phyloP scores from a whole-genome alignment of 2,329 filamentous ascomycete genomes.

The Aureobasidium leucospermi region DNA sequence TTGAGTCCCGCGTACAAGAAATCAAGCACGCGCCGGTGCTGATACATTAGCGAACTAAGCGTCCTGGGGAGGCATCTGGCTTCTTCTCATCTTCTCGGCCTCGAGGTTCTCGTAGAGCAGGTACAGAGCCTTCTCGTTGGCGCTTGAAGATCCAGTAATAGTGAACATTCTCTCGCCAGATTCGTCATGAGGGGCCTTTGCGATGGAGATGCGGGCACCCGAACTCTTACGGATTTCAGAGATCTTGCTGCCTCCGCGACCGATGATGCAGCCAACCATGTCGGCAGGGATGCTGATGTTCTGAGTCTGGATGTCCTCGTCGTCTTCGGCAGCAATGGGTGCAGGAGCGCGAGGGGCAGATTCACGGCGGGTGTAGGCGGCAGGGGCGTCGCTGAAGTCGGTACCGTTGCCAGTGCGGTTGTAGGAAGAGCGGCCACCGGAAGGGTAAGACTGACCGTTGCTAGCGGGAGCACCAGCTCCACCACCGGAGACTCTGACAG shows the following conservation, averaged over 20 bases:
- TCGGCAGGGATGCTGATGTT: slow-evolving; percentile 99
- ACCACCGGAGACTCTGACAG: slow-evolving; percentile 71
- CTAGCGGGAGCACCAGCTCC: slow-evolving; percentile 48
- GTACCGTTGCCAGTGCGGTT: slow-evolving; percentile 92
- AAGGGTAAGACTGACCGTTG: slow-evolving; percentile 50
- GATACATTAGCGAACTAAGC: slow-evolving; percentile 4
- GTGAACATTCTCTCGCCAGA: slow-evolving; percentile 99
- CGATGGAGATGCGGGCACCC: slow-evolving; percentile 93
- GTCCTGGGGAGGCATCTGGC: slow-evolving; percentile 53
- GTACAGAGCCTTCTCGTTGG: slow-evolving; percentile 93
- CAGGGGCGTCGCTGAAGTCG: slow-evolving; percentile 82
- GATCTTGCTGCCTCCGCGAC: slow-evolving; percentile 90
- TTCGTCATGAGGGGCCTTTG: slow-evolving; percentile 93
- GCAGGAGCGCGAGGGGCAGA: slow-evolving; percentile 65
- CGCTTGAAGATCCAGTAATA: slow-evolving; percentile 89
- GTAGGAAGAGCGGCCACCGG: slow-evolving; percentile 42
- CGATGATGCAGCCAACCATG: slow-evolving; percentile 99
- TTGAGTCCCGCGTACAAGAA: neutral
- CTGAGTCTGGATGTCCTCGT: slow-evolving; percentile 95
- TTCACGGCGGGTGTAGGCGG: slow-evolving; percentile 68
- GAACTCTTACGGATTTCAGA: slow-evolving; percentile 97
- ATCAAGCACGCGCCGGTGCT: slow-evolving; percentile 1
- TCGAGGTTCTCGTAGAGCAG: slow-evolving; percentile 98
- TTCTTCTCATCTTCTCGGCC: slow-evolving; percentile 97
- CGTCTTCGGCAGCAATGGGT: slow-evolving; percentile 87